phyloP scores from a whole-genome alignment of 306 rosid species.

The Cicer pinnatifidum region DNA sequence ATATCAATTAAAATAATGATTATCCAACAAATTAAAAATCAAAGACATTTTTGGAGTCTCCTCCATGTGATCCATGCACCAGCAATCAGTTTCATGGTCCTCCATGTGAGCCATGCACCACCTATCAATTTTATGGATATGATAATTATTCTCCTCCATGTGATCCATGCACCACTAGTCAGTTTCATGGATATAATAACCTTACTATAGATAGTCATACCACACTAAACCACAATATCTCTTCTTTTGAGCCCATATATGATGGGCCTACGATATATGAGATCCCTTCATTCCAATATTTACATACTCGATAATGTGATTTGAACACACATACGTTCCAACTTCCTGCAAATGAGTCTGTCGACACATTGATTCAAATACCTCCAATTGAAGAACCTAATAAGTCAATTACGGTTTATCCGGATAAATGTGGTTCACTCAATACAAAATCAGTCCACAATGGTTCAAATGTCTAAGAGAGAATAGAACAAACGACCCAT shows the following conservation, averaged over 20 bases:
- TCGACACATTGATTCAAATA: slow-evolving; percentile 60
- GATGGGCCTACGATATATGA: slow-evolving; percentile 68
- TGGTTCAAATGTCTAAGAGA: too few relatives aligned
- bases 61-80: slow-evolving; percentile 54
- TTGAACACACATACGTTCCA: slow-evolving; percentile 55
- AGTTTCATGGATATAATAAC: too few relatives aligned
- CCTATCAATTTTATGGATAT: too few relatives aligned
- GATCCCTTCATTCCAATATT: slow-evolving; percentile 99
- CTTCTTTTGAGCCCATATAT: slow-evolving; percentile 62
- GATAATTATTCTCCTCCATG: too few relatives aligned
- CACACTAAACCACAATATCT: background rate
- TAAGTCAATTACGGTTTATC: slow-evolving; percentile 47
- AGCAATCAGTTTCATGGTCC: too few relatives aligned
- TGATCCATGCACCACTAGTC: slow-evolving; percentile 53
- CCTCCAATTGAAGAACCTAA: slow-evolving; percentile 45
- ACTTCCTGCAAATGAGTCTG: slow-evolving; percentile 60
- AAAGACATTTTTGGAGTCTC: too few relatives aligned
- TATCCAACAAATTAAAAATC: too few relatives aligned
- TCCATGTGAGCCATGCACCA: slow-evolving; percentile 61
- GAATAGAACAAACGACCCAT: too few relatives aligned
- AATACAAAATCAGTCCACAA: slow-evolving; percentile 49
- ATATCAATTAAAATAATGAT: too few relatives aligned
- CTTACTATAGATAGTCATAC: too few relatives aligned
- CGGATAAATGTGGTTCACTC: slow-evolving; percentile 58
- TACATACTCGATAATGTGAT: slow-evolving; percentile 61